Percentiles rank a stretch among this genome's conserved stretches.
Evolutionary conservation across 2,329 filamentous ascomycete genomes (phyloP).

Genomic region (Pseudonectria buxi): DNA sequence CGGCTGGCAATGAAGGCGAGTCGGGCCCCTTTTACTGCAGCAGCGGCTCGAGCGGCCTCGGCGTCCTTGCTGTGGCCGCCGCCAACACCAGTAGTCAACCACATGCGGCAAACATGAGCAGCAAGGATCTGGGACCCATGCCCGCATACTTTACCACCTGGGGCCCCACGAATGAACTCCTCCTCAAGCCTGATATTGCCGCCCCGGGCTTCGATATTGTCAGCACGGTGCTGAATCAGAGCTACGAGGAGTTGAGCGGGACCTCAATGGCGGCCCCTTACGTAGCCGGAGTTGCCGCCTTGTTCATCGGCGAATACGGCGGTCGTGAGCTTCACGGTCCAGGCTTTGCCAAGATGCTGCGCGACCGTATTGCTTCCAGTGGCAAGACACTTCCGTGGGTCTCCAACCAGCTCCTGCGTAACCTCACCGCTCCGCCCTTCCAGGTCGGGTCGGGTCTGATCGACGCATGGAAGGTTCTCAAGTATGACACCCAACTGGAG

Average conservation of each 20-base stretch:
- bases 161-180: constrained; percentile 45
- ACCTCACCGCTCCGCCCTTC: constrained; percentile 26
- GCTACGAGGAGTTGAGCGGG: constrained; percentile 42
- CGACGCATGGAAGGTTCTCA: constrained; percentile 38
- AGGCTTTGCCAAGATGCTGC: constrained; percentile 25
- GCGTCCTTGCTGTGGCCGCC: constrained; percentile 31
- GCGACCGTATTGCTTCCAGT: constrained; percentile 29
- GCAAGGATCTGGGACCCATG: constrained; percentile 23
- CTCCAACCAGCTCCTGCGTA: constrained; percentile 13
- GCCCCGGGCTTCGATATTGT: constrained; percentile 44
- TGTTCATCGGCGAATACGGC: constrained; percentile 37
- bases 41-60: constrained; percentile 25
- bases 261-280: constrained; percentile 53
- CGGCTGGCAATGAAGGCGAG: constrained; percentile 45
- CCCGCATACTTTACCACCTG: constrained; percentile 43
- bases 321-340: constrained; percentile 33
- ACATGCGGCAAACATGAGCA: constrained; percentile 20
- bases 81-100: constrained; percentile 38
- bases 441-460: constrained; percentile 43
- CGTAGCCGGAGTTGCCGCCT: constrained; percentile 43
- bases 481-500: constrained; percentile 30
- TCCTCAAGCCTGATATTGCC: constrained; percentile 44
- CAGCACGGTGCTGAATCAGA: constrained; percentile 38
- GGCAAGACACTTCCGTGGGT: constrained; percentile 27
- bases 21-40: constrained; percentile 40